Conservation (phyloP, 768 basidiomycete genomes). For the Calocybe gangraenosa region DNA sequence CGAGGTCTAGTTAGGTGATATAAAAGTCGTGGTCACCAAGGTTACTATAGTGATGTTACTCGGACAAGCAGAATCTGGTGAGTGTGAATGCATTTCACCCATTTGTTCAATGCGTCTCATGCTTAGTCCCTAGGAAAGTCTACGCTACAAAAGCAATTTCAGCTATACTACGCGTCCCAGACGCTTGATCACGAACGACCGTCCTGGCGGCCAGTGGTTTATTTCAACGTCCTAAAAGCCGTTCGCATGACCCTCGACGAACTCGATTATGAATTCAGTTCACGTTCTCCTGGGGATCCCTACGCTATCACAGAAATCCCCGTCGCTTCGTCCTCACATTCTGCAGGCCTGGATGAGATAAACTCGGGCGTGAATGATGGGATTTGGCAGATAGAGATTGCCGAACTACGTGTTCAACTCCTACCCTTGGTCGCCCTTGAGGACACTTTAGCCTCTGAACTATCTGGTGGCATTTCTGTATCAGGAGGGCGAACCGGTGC, state of each 20-base stretch:
- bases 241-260: constrained; percentile 72
- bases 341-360: not conserved
- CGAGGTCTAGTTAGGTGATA: constrained; percentile 1
- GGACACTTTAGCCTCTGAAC: constrained; percentile 61
- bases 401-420: constrained; percentile 49
- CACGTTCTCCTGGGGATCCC: constrained; percentile 11
- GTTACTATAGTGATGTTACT: constrained; percentile 59
- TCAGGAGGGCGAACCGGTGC: constrained; percentile 58
- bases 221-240: constrained; percentile 81
- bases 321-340: constrained; percentile 14
- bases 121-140: constrained; percentile 54
- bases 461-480: constrained; percentile 61
- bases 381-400: constrained; percentile 33
- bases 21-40: not conserved
- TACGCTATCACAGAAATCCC: constrained; percentile 18
- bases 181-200: constrained; percentile 67
- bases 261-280: constrained; percentile 53
- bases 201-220: constrained; percentile 76
- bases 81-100: constrained; percentile 1
- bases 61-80: constrained; percentile 71
- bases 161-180: constrained; percentile 71
- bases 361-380: not conserved
- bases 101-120: not conserved
- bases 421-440: constrained; percentile 66
- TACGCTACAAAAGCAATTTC: constrained; percentile 82